phyloP scores from a whole-genome alignment of 2,329 filamentous ascomycete genomes.

The Fusarium solani-melongenae region DNA sequence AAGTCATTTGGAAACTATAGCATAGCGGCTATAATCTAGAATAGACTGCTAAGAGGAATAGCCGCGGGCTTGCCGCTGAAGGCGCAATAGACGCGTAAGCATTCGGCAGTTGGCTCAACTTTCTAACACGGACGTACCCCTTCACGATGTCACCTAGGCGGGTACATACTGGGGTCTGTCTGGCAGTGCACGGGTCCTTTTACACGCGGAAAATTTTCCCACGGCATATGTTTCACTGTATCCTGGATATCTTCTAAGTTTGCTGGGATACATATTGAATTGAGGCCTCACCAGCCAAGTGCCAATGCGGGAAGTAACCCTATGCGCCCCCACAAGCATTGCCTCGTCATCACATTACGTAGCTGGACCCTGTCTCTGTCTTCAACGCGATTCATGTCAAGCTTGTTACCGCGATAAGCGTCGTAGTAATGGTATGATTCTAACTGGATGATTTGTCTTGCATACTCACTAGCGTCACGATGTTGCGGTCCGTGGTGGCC shows the following conservation, averaged over 20 bases:
- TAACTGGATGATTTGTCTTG: neutral
- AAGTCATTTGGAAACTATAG: neutral
- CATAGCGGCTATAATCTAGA: neutral
- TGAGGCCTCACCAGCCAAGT: neutral
- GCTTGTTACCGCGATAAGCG: neutral
- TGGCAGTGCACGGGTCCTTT: neutral
- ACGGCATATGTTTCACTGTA: neutral
- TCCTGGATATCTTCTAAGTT: neutral
- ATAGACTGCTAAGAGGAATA: neutral
- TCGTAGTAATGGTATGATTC: neutral
- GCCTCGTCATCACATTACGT: neutral
- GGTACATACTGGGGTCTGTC: neutral
- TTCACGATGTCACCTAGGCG: neutral
- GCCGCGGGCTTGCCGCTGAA: neutral
- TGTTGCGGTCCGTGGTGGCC: neutral
- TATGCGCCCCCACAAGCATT: neutral
- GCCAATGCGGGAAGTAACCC: neutral
- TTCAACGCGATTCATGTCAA: neutral
- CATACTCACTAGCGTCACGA: neutral
- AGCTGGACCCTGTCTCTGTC: neutral
- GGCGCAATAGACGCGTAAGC: neutral
- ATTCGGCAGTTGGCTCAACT: neutral
- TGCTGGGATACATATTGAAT: neutral
- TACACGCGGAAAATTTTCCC: neutral
- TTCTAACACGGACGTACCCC: neutral